Conservation (phyloP, 257 asterid species). For the Nicotiana benthamiana region DNA sequence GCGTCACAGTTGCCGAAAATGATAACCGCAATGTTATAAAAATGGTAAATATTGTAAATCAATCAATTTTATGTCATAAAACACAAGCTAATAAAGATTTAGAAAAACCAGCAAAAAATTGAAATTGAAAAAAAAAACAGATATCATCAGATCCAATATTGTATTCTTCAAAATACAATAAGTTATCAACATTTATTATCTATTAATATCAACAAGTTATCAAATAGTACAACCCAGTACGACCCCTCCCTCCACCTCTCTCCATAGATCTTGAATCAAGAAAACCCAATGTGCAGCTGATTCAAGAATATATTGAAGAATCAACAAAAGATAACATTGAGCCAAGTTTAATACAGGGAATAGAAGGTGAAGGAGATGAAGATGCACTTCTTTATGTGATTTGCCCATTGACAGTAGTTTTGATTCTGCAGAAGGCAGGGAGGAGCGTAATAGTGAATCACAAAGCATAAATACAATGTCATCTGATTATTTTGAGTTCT, state of each 20-base stretch:
- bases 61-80: no score
- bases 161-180: no score
- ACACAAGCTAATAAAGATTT: no score
- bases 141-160: no score
- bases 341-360: constrained; percentile 15
- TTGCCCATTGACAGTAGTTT: constrained; percentile 36
- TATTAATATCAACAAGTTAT: not conserved
- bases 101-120: no score
- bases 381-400: constrained; percentile 65
- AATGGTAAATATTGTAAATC: no score
- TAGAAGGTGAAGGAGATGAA: constrained; percentile 29
- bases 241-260: not conserved
- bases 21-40: no score
- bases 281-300: not conserved
- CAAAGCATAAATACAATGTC: constrained; percentile 28
- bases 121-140: no score
- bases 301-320: not conserved
- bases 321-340: not conserved
- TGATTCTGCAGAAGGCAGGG: constrained; percentile 12
- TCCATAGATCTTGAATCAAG: not conserved
- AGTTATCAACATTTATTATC: not conserved
- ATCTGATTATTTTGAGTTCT: constrained; percentile 26
- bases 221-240: not conserved
- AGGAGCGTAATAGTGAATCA: constrained; percentile 13
- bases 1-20: no score